Evolutionary conservation across 768 basidiomycete genomes (phyloP).

Genomic region (Polyporus arcularius): DNA sequence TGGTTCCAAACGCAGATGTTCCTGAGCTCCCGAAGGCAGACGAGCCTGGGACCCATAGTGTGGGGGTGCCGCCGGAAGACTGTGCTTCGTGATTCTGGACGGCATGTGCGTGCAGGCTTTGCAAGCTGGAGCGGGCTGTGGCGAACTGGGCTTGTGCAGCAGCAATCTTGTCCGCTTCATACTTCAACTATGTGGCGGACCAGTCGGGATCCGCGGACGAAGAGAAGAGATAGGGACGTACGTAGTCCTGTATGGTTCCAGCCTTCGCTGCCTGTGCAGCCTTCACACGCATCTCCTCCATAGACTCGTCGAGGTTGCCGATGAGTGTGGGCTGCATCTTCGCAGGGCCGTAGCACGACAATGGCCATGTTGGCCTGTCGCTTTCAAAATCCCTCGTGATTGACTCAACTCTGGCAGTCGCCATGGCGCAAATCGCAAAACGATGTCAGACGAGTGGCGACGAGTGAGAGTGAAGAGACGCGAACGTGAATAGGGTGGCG

Average conservation of each 20-base stretch:
- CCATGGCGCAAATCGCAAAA: not conserved
- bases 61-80: constrained; percentile 16
- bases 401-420: constrained; percentile 53
- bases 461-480: constrained; percentile 10
- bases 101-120: constrained; percentile 55
- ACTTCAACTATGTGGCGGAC: constrained; percentile 43
- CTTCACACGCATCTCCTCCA: constrained; percentile 76
- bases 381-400: constrained; percentile 63
- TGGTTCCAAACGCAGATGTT: constrained; percentile 20
- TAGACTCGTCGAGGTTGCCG: constrained; percentile 65
- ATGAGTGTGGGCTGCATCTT: constrained; percentile 74
- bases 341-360: constrained; percentile 76
- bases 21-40: not conserved
- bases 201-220: not conserved
- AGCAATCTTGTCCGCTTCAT: constrained; percentile 57
- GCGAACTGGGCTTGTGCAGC: constrained; percentile 48
- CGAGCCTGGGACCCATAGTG: not conserved
- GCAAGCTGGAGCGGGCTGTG: constrained; percentile 42
- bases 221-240: constrained; percentile 38
- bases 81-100: constrained; percentile 34
- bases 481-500: constrained; percentile 28
- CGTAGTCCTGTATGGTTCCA: constrained; percentile 67
- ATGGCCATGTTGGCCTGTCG: constrained; percentile 79
- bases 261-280: constrained; percentile 56
- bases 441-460: constrained; percentile 1